These are phyloP conservation scores for Kernera saxatilis DNA, from an alignment of 345 rosid species.

Conservation along the genomic window DNA sequence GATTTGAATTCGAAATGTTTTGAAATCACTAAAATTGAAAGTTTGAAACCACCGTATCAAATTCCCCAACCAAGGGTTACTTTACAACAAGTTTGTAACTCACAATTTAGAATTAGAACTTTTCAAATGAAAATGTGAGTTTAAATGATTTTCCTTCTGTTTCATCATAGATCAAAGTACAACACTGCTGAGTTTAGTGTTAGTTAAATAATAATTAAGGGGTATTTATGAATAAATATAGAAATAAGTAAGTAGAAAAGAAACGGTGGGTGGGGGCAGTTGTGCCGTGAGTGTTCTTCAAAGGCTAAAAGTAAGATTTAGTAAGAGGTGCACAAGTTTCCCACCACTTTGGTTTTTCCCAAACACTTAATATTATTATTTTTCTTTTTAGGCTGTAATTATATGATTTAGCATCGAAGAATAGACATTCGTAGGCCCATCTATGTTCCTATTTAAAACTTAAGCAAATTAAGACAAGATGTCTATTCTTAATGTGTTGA, in stretches of 20 bases:
- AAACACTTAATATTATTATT: background rate
- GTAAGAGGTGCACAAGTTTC: constrained; percentile 31
- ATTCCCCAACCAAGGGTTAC: background rate
- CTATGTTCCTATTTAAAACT: background rate
- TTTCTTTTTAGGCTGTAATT: constrained; percentile 16
- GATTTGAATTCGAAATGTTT: background rate
- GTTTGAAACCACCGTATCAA: too few species aligned
- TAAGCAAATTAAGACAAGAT: background rate
- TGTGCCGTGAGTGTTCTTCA: constrained; percentile 27
- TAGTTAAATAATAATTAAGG: background rate
- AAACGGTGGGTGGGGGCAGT: constrained; percentile 36
- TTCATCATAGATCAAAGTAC: background rate
- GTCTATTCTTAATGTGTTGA: constrained; percentile 14
- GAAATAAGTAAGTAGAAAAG: background rate
- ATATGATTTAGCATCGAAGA: constrained; percentile 18
- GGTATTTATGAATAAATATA: background rate
- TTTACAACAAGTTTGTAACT: background rate
- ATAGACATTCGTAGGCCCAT: constrained; percentile 10
- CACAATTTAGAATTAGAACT: background rate
- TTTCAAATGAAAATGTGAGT: background rate
- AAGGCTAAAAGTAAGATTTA: constrained; percentile 21
- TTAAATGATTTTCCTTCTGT: background rate
- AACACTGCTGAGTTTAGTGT: background rate
- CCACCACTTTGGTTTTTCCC: constrained; percentile 21
- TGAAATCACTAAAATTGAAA: background rate